A percentile compares a stretch with the other conserved stretches of the same genome.
phyloP scores from a whole-genome alignment of 2,329 filamentous ascomycete species.

The Phaeosphaeriaceae sp. region DNA sequence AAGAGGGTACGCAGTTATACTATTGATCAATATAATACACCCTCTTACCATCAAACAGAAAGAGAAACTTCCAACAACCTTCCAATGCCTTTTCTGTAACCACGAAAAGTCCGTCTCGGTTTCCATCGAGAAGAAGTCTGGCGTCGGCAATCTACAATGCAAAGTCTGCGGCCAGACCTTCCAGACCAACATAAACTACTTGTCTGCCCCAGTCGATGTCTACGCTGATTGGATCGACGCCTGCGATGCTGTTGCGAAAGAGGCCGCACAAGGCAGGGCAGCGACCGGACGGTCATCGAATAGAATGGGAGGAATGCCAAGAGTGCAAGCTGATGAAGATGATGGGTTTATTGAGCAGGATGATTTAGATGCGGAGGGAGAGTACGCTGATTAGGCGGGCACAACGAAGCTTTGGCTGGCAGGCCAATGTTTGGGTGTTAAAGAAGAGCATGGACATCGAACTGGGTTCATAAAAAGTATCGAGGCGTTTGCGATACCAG shows the following conservation, averaged over 20 bases:
- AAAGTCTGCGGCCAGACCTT: slow-evolving; percentile 94
- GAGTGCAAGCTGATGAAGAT: slow-evolving; percentile 38
- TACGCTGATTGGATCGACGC: slow-evolving; percentile 99
- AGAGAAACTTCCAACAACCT: slow-evolving; percentile 79
- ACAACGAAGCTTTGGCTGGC: neutral
- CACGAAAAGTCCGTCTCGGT: slow-evolving; percentile 92
- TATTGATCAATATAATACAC: neutral
- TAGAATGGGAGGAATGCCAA: slow-evolving; percentile 32
- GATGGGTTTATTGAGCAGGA: slow-evolving; percentile 49
- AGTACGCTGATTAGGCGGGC: slow-evolving; percentile 34
- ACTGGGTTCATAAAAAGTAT: neutral
- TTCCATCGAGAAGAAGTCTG: slow-evolving; percentile 91
- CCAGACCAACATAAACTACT: slow-evolving; percentile 90
- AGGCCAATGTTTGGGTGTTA: neutral
- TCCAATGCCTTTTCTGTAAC: slow-evolving; percentile 98
- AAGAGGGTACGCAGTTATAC: slow-evolving; percentile 69
- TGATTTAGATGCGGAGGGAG: slow-evolving; percentile 48
- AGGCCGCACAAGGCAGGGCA: slow-evolving; percentile 54
- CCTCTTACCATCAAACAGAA: slow-evolving; percentile 41
- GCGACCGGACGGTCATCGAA: slow-evolving; percentile 33
- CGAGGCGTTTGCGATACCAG: slow-evolving; percentile 16
- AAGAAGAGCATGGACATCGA: neutral
- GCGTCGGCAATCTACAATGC: slow-evolving; percentile 83
- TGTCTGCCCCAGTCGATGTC: slow-evolving; percentile 90
- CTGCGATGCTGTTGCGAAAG: slow-evolving; percentile 74